Evolutionary conservation across 1,284 basidiomycete genomes (phyloP), one percentile per base, ranked within the genome.

Genomic region (Xerocomus cyaneibrunnescens): DNA sequence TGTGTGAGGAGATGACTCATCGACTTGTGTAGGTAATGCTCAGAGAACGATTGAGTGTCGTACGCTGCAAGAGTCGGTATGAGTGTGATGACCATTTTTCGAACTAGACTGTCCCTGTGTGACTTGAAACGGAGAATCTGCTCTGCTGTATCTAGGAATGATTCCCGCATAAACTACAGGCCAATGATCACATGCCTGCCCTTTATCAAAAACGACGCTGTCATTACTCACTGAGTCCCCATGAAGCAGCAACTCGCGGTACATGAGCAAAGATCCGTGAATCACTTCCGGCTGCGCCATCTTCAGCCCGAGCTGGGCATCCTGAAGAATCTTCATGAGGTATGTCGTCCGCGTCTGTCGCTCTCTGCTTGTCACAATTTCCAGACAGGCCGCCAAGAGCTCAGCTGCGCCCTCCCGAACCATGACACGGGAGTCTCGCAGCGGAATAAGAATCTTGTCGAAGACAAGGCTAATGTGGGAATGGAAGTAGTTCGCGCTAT

Each of bases 41-140:
- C 87, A 36, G 87, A 87, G 64, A 98, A 98, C 5, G 89, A 91
- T 67, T 92, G 85, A 3, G 90, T 90, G 68, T 98, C 93, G 68
- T 97, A 98, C 2, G 88, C 85, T n/a, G 94, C 94, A 61, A 98
- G 83, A 7, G 89, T 91, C 0, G 95, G 94, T 42, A 98, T 94
- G 61, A 98, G 81, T 2, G 91, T 89, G 63, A 98, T 94, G 55
- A 98, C 94, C 72, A 93, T 92, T 71, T 92, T 91, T 49, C 93
- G 84, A 51, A 98, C 89, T 30, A 92, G 81, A 19, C 82, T 75
- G 62, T 98, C 95, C 58, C 92, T 82, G 68, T 92, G 89, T n/a
- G 87, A 83, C 67, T 87, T 87, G 75, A 94, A 94, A 38, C 84
- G 83, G 40, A 99, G 78, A 45, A 98, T 94, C 59, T 92, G 87